Percentiles rank a stretch among this genome's conserved stretches.
These are phyloP conservation scores for Phenoliferia sp. DNA, from an alignment of 1,284 basidiomycete species.

Conservation along the genomic window DNA sequence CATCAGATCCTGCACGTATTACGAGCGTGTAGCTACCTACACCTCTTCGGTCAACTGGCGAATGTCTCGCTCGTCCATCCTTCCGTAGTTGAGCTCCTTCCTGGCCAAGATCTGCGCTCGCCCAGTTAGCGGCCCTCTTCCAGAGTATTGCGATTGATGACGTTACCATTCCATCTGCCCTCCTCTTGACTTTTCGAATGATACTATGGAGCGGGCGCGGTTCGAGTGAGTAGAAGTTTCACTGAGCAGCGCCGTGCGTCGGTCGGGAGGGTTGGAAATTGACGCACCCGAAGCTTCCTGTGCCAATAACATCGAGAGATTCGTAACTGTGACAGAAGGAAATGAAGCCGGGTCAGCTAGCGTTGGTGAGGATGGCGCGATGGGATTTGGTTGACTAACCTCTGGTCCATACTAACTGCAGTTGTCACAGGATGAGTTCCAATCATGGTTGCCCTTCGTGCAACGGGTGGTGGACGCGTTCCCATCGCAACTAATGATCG, in stretches of 20 bases:
- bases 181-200: constrained; percentile 84
- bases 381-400: constrained; percentile 1
- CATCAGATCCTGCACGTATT: background rate
- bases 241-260: background rate
- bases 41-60: constrained; percentile 98
- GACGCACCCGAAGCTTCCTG: constrained; percentile 78
- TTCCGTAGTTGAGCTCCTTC: constrained; percentile 92
- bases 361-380: background rate
- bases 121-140: background rate
- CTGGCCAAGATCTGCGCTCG: constrained; percentile 68
- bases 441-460: constrained; percentile 29
- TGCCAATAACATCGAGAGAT: constrained; percentile 84
- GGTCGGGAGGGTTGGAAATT: background rate
- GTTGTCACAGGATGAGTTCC: constrained; percentile 28
- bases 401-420: constrained; percentile 25
- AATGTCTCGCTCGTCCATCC: constrained; percentile 85
- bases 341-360: background rate
- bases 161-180: constrained; percentile 75
- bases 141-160: constrained; percentile 41
- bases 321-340: constrained; percentile 66
- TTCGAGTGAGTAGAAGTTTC: background rate
- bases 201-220: constrained; percentile 49
- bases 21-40: constrained; percentile 51
- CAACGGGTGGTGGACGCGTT: no score
- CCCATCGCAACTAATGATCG: no score